phyloP scores from a whole-genome alignment of 2,329 filamentous ascomycete species.

The Curvularia eragrostidis region DNA sequence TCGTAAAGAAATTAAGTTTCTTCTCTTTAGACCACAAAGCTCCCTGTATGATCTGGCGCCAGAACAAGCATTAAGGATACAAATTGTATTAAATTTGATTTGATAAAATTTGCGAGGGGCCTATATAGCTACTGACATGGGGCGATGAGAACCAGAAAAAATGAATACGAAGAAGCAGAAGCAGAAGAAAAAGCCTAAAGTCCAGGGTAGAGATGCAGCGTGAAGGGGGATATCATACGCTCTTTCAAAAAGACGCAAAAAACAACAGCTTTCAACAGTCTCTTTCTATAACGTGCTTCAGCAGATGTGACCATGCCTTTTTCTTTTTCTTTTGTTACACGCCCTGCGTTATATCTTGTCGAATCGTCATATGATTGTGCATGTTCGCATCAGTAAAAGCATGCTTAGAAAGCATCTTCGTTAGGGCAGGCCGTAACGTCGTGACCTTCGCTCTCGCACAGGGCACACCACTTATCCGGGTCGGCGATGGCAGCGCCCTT shows the following conservation, averaged over 20 bases:
- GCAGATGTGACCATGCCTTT: background rate
- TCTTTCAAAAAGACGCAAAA: background rate
- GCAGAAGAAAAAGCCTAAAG: background rate
- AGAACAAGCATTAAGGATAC: background rate
- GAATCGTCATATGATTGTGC: background rate
- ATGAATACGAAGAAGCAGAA: background rate
- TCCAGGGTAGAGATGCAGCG: background rate
- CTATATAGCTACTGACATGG: background rate
- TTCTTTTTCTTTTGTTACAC: background rate
- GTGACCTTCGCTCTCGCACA: constrained; percentile 95
- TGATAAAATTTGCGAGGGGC: background rate
- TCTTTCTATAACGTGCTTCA: background rate
- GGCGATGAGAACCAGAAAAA: background rate
- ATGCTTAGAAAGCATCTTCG: constrained; percentile 70
- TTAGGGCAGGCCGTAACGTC: constrained; percentile 95
- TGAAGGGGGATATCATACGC: constrained; percentile 16
- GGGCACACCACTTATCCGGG: constrained; percentile 90
- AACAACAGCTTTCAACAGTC: background rate
- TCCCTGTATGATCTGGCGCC: background rate
- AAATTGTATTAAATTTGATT: background rate
- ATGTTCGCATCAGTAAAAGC: background rate
- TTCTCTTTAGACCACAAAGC: background rate
- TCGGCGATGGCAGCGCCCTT: constrained; percentile 58
- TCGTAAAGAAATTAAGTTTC: background rate
- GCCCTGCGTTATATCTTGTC: background rate